Evolutionary conservation across 768 basidiomycete genomes (phyloP), one percentile per base, ranked within the genome.

Genomic region (Mycena rosella): DNA sequence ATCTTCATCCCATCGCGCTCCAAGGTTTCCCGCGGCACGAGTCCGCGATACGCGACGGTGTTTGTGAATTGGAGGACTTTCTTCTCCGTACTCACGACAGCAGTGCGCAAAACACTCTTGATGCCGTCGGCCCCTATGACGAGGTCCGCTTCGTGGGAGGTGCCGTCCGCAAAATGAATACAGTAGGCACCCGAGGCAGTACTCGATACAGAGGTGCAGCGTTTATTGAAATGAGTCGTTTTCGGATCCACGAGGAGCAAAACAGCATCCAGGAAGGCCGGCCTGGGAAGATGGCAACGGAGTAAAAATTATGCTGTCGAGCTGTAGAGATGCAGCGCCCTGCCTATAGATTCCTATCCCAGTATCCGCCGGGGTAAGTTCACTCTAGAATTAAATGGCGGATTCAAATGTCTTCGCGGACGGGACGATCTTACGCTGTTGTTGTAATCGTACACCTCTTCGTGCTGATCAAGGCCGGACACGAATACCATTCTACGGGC

Each of bases 121-220:
- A 85, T 79, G 10, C 87, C 87, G 64, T 88, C 87, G 5, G 85
- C 84, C 69, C 85, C 86, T 42, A 89, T 77, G 7, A n/a, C 32
- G 32, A 88, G 72, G 62, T 87, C 85, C 3, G 85, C 77, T 66
- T 83, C 80, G 62, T 84, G 76, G 0, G 75, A 79, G 17, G 82
- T 84, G 8, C 85, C 85, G 66, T 89, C 88, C 8, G 81, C 72
- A 66, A 89, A 89, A 29, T 80, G 77, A 6, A 89, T 72, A 10
- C 78, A 67, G 8, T 80, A 74, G 5, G 72, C 74, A 7, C 75
- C 77, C 10, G 77, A 75, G 10, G 72, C 57, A 14, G 74, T 26
- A 26, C 61, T 63, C 24, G 76, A 72, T n/a, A 86, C 72, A 13
- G 77, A 78, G 14, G 72, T 76, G 70, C 85, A 86, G 14, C 86